Base-by-base conservation (phyloP, 169 alveolate genomes). In the Babesia bovis region DNA sequence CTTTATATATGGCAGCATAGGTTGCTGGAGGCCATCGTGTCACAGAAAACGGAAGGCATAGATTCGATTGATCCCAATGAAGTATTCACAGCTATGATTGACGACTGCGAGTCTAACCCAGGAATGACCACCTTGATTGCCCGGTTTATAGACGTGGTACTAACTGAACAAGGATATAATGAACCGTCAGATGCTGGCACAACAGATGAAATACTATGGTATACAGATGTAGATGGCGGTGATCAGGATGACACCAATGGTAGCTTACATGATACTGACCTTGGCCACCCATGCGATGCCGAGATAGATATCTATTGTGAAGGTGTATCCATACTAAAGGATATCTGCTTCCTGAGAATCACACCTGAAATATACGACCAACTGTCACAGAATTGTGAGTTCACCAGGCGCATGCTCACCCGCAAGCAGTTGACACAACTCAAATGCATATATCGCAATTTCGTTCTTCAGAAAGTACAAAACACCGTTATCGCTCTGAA, bases 1-100 rank as follows among this genome's bases (percentile, higher is more conserved):
- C 33, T 71, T 3, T 71, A 71, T 47, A 56, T 60, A 3, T 71
- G 82, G 82, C 82, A 71, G 44, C 82, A 71, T 58, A 52, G 73
- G 1, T 30, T 71, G 47, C 33, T 71, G 63, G 82, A 71, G 32
- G 41, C 68, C 3, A 26, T 55, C 13, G 26, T 55, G 66, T 23
- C 52, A 52, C 66, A 67, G 7, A 42, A 25, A 3, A 3, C 21
- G 13, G 73, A 35, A 6, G 35, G 42, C 0, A 3, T 50, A 3
- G 45, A 67, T 7, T 25, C 47, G 21, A 19, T 67, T 0, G 19
- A 21, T 25, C 68, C 78, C 19, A 44, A 53, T 15, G 26, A 25
- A 7, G 69, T 67, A 28, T 67, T 67, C 26, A 12, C 57, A 5
- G 41, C 28, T 21, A 52, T 67, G 19, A 41, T 55, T 40, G 44